phyloP scores from a whole-genome alignment of 352 stramenopile genomes.

The Globisporangium cylindrosporum region DNA sequence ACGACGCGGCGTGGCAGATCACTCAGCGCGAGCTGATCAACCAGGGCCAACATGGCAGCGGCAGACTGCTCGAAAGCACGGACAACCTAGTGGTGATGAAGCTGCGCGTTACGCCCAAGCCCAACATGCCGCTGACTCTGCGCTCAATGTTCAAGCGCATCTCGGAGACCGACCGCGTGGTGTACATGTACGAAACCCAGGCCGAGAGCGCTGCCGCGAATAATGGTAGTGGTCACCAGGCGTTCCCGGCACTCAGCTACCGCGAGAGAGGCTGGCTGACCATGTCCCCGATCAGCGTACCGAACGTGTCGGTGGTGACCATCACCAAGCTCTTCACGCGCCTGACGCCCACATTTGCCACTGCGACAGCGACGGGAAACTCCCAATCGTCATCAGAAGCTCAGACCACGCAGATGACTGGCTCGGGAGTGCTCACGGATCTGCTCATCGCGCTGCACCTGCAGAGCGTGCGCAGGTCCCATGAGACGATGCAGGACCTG shows the following conservation, averaged over 20 bases:
- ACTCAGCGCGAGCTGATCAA: not conserved
- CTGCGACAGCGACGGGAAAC: not conserved
- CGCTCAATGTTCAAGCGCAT: not conserved
- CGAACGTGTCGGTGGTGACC: slow-evolving; percentile 1
- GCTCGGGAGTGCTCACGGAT: not conserved
- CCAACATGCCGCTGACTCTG: slow-evolving; percentile 1
- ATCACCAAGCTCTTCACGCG: slow-evolving; percentile 8
- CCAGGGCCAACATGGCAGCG: not conserved
- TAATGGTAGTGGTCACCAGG: not conserved
- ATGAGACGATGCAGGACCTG: slow-evolving; percentile 11
- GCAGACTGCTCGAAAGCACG: not conserved
- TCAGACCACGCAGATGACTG: not conserved
- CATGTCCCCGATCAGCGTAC: not conserved
- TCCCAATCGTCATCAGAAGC: not conserved
- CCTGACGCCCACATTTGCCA: not conserved
- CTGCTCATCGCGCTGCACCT: slow-evolving; percentile 15
- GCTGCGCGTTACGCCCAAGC: not conserved
- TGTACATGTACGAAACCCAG: slow-evolving; percentile 3
- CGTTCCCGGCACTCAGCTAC: not conserved
- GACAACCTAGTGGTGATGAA: not conserved
- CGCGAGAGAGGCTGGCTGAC: not conserved
- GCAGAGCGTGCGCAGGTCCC: slow-evolving; percentile 2
- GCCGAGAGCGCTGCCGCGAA: not conserved
- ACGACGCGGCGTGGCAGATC: not conserved
- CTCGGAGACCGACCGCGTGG: not conserved